Evolutionary conservation across 257 asterid species (phyloP), one percentile per base, ranked within the genome.

Genomic region (Sherardia arvensis): DNA sequence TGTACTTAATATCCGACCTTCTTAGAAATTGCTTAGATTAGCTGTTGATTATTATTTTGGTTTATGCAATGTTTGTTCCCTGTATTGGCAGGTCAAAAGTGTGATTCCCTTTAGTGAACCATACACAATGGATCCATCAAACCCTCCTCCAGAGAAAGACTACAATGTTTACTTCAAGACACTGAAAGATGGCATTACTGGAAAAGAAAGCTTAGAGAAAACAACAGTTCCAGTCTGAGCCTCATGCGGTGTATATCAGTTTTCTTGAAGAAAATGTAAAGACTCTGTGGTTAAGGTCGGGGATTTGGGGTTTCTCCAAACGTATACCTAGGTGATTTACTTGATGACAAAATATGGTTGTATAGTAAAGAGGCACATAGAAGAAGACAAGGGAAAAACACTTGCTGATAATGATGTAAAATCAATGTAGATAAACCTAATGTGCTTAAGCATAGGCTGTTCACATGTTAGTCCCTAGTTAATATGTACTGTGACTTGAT

Each of bases 91-190:
- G 97, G 99, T 92, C 34, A 92, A 92, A 76, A 89, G 97, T 72
- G 90, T 81, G 3, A 71, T 85, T 75, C 99, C 97, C 15, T 89
- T 92, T 80, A 92, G 97, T 32, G 97, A 89, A 75, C 89, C 94
- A 28, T 92, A 77, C 53, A 89, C 95, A 1, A 94, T 92, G 80
- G 96, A 92, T 81, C 99, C 97, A 18, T 85, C 86, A 76, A 89
- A 85, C 72, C 97, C 95, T 63, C 99, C 97, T 34, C 83, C 93
- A 10, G 96, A 87, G 65, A 92, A 85, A 66, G 99, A 92, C 81
- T 89, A 92, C 74, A 66, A 82, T 56, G 83, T 74, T 47, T 89
- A 79, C 79, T 89, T 92, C 83, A 69, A 76, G 77, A 79, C 74
- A 36, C 77, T 89, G 71, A 88, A 87, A 84, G 93, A 83, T 55